Conservation (phyloP, 805 yeast genomes). For the Lachancea nothofagi region DNA sequence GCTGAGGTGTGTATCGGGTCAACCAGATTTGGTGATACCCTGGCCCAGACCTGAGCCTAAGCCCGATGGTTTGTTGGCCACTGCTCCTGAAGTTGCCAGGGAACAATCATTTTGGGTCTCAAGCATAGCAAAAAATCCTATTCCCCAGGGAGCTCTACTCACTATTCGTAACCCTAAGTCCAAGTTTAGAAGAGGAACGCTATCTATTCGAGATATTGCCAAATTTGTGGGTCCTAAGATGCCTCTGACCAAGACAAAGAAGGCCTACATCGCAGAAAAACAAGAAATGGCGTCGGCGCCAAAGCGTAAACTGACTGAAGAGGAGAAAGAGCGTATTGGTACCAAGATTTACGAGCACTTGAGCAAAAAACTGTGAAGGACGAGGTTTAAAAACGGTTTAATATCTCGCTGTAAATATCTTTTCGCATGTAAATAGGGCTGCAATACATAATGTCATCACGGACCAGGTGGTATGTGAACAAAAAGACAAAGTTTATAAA, state of each 20-base stretch:
- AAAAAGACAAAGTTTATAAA: too few species aligned
- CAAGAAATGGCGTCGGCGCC: conserved; percentile 40
- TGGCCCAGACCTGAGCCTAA: conserved; percentile 70
- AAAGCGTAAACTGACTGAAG: conserved; percentile 37
- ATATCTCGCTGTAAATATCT: not conserved
- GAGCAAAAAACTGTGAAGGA: conserved; percentile 11
- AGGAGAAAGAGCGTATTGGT: conserved; percentile 42
- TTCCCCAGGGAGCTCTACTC: conserved; percentile 60
- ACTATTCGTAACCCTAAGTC: conserved; percentile 76
- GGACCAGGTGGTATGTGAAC: not conserved
- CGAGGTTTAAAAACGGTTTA: not conserved
- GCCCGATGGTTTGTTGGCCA: conserved; percentile 55
- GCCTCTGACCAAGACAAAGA: conserved; percentile 65
- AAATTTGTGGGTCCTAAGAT: conserved; percentile 63
- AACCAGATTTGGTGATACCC: conserved; percentile 67
- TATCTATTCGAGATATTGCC: conserved; percentile 58
- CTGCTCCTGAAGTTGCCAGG: conserved; percentile 50
- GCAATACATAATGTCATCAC: conserved; percentile 1
- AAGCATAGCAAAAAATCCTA: conserved; percentile 57
- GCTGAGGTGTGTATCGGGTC: conserved; percentile 66
- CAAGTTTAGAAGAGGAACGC: conserved; percentile 55
- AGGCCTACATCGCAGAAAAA: conserved; percentile 55
- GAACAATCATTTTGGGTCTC: conserved; percentile 73
- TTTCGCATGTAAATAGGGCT: conserved; percentile 6
- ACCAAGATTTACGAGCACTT: conserved; percentile 17